Evolutionary conservation across 805 yeast genomes (phyloP).

Genomic region (Starmerella vitae): DNA sequence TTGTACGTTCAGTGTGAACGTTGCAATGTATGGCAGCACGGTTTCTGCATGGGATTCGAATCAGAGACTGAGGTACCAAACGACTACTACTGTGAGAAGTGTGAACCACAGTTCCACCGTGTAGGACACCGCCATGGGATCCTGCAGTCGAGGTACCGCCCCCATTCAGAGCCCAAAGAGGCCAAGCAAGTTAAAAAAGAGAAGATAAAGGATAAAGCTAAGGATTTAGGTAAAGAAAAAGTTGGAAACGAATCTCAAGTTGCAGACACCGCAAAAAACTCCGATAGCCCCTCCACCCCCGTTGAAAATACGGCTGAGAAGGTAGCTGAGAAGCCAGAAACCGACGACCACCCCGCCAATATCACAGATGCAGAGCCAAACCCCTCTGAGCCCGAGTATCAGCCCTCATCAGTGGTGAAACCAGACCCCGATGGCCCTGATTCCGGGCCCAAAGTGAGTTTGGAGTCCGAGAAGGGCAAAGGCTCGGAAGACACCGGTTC

Average conservation of each 20-base stretch:
- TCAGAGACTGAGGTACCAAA: constrained; percentile 73
- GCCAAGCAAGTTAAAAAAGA: constrained; percentile 22
- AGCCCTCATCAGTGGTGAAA: neutral
- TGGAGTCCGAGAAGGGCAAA: neutral
- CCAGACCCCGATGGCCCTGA: neutral
- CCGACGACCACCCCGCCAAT: neutral
- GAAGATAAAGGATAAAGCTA: neutral
- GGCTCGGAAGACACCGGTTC: neutral
- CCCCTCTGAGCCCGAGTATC: neutral
- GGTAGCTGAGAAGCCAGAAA: neutral
- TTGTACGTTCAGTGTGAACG: constrained; percentile 90
- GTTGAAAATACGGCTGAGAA: neutral
- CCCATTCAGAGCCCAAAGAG: constrained; percentile 23
- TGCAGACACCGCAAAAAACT: neutral
- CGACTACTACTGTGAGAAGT: constrained; percentile 85
- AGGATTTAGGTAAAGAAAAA: neutral
- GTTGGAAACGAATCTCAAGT: neutral
- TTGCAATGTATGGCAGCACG: constrained; percentile 97
- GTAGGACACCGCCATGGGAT: constrained; percentile 11
- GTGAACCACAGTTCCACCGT: constrained; percentile 70
- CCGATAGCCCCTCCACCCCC: neutral
- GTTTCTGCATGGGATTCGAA: constrained; percentile 79
- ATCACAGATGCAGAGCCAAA: neutral
- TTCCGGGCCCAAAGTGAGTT: no score
- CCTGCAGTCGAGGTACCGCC: constrained; percentile 11